phyloP scores from a whole-genome alignment of 257 asterid genomes.

The Solanum raphanifolium region DNA sequence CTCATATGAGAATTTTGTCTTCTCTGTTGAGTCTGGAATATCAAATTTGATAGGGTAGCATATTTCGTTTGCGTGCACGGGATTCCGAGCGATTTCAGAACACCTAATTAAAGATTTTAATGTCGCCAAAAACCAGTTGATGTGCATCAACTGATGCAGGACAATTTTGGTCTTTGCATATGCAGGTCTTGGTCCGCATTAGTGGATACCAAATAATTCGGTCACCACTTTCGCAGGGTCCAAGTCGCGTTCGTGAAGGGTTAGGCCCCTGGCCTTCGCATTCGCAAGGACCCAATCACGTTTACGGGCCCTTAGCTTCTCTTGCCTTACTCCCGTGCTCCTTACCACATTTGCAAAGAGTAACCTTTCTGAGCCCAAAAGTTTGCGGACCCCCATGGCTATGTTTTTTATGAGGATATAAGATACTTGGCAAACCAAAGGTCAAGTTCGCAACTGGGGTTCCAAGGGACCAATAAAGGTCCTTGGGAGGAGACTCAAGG shows the following conservation, averaged over 20 bases:
- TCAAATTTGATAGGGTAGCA: neutral
- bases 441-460: neutral
- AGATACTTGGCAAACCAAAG: neutral
- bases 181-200: neutral
- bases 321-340: neutral
- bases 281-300: accelerated
- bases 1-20: neutral
- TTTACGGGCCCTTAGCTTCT: too few relatives aligned
- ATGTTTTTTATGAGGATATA: neutral
- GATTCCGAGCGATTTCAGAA: neutral
- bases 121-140: neutral
- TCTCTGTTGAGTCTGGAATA: neutral
- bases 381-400: too few relatives aligned
- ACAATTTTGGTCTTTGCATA: neutral
- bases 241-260: neutral
- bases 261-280: neutral
- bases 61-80: neutral
- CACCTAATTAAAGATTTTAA: too few relatives aligned
- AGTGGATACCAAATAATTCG: neutral
- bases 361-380: too few relatives aligned
- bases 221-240: neutral
- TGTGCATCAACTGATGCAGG: neutral
- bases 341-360: neutral
- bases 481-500: neutral
- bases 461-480: neutral